phyloP scores from a whole-genome alignment of 495 filamentous ascomycete genomes.

The Daldinia childiae region DNA sequence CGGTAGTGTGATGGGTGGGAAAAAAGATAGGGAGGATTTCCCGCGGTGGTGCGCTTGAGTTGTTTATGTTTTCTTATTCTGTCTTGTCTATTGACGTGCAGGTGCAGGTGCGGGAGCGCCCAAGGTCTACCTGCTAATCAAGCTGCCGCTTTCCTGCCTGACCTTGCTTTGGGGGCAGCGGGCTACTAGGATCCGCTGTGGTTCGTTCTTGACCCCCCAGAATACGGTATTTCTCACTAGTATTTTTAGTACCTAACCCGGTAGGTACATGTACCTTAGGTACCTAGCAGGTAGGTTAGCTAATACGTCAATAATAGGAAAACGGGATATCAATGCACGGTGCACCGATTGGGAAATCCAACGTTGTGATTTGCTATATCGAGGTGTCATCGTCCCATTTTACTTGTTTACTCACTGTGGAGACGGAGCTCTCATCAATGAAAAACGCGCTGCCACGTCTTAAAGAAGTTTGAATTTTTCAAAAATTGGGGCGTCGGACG shows the following conservation, averaged over 20 bases:
- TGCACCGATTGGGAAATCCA: conserved; percentile 20
- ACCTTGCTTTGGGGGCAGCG: neutral
- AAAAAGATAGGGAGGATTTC: conserved; percentile 32
- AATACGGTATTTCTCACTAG: neutral
- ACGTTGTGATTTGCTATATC: conserved; percentile 22
- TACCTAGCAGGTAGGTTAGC: neutral
- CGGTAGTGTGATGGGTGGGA: neutral
- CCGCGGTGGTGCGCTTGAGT: conserved; percentile 28
- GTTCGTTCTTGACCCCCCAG: neutral
- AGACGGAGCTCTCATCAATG: conserved; percentile 14
- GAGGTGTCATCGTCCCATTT: conserved; percentile 39
- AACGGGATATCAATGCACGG: conserved; percentile 14
- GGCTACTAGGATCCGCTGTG: neutral
- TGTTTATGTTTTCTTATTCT: conserved; percentile 45
- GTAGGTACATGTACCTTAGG: too few relatives aligned
- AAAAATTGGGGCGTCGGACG: conserved; percentile 1
- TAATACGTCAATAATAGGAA: conserved; percentile 21
- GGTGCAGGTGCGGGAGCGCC: conserved; percentile 28
- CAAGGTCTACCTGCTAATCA: conserved; percentile 7
- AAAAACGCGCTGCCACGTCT: conserved; percentile 2
- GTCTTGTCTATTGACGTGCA: conserved; percentile 35
- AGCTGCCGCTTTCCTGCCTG: conserved; percentile 3
- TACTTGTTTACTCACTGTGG: conserved; percentile 23
- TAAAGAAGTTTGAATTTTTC: neutral
- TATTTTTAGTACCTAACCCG: neutral